These are phyloP conservation scores for Ceratocystis colombiana DNA, from an alignment of 2,329 filamentous ascomycete genomes.

Conservation along the genomic window DNA sequence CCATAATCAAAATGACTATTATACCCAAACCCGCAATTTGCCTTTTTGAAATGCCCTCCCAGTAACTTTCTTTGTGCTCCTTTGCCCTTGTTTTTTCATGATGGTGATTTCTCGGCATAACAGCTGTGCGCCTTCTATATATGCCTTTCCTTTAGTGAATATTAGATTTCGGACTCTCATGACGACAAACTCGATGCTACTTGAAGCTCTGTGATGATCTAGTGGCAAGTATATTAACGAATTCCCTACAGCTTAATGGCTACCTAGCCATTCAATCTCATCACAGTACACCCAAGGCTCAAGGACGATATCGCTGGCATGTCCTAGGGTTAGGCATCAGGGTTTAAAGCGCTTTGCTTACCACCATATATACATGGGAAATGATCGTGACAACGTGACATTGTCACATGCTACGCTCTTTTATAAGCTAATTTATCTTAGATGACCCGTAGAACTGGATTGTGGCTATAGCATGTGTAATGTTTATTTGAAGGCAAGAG, in stretches of 20 bases:
- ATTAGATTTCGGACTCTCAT: neutral
- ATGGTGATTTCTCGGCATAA: neutral
- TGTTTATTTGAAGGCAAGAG: too few relatives aligned
- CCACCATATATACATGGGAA: neutral
- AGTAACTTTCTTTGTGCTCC: constrained; percentile 4
- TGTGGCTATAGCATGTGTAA: too few relatives aligned
- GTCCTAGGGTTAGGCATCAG: neutral
- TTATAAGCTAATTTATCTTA: neutral
- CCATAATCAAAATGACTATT: constrained; percentile 15
- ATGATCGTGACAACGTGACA: constrained; percentile 8
- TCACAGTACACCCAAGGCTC: too few relatives aligned
- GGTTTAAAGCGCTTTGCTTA: neutral
- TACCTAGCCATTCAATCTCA: too few relatives aligned
- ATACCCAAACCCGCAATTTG: constrained; percentile 13
- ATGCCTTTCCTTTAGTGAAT: neutral
- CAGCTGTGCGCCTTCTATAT: neutral
- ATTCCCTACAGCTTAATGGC: neutral
- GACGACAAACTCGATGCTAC: neutral
- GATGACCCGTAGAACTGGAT: too few relatives aligned
- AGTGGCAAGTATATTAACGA: neutral
- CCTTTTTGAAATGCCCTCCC: neutral
- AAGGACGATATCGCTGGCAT: neutral
- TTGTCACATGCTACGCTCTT: constrained; percentile 4
- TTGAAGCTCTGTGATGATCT: neutral
- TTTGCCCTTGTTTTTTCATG: neutral